phyloP scores from a whole-genome alignment of 768 basidiomycete species.

The Serendipita sp. region DNA sequence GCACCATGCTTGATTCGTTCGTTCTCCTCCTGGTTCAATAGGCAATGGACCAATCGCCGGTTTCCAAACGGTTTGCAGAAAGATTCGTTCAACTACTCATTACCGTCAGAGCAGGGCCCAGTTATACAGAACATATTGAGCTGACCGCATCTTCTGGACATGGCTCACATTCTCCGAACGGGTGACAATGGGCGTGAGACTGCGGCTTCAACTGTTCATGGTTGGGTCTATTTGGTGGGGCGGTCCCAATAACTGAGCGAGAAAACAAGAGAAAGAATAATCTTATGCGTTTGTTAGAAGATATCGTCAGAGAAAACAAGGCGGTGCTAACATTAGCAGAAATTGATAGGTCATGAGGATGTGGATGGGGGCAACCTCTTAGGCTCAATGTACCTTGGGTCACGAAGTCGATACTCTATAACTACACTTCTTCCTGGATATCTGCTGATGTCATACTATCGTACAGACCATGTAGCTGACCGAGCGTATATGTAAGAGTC shows the following conservation, averaged over 20 bases:
- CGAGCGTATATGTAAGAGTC: constrained; percentile 70
- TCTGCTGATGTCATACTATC: neutral
- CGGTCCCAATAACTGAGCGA: no score
- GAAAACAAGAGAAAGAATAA: no score
- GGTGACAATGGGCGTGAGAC: constrained; percentile 16
- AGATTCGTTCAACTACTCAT: constrained; percentile 54
- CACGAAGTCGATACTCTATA: neutral
- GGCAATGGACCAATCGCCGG: constrained; percentile 74
- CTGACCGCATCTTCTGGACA: constrained; percentile 28
- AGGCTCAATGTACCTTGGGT: no score
- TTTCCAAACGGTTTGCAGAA: constrained; percentile 96
- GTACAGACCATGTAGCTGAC: constrained; percentile 18
- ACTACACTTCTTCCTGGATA: neutral
- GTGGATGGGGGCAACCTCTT: neutral
- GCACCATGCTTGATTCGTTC: constrained; percentile 11
- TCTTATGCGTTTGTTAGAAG: no score
- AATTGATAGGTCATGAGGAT: neutral
- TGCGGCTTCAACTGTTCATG: no score
- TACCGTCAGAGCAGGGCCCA: neutral
- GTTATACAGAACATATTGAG: constrained; percentile 7
- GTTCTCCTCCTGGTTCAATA: constrained; percentile 17
- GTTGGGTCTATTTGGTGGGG: no score
- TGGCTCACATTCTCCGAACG: constrained; percentile 28
- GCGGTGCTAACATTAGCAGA: neutral
- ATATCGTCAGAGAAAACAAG: no score